Conservation (phyloP, 805 yeast species). For the Jamesozyma jinghongensis region DNA sequence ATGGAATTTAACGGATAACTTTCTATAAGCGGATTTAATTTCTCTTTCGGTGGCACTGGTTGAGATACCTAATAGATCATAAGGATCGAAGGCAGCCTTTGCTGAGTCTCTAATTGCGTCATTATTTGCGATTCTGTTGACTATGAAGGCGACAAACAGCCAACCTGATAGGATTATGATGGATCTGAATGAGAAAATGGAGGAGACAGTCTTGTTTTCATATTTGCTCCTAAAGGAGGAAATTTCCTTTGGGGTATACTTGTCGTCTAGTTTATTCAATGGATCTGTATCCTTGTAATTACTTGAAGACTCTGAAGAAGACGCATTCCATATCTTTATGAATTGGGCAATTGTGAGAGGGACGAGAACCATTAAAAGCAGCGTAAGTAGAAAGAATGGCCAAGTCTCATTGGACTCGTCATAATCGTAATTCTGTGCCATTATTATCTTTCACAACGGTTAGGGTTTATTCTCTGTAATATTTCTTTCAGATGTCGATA, state of each 20-base stretch:
- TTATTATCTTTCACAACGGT: conserved; percentile 6
- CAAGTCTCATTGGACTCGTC: conserved; percentile 88
- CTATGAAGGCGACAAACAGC: conserved; percentile 41
- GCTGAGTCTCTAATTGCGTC: conserved; percentile 40
- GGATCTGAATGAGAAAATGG: conserved; percentile 8
- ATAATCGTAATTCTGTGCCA: conserved; percentile 39
- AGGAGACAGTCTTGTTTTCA: conserved; percentile 14
- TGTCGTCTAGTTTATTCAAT: conserved; percentile 14
- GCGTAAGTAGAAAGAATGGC: conserved; percentile 81
- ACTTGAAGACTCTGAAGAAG: too few relatives aligned
- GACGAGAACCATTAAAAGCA: conserved; percentile 54
- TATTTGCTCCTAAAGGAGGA: conserved; percentile 16
- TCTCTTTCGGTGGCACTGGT: conserved; percentile 63
- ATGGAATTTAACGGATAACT: conserved; percentile 78
- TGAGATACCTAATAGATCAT: conserved; percentile 70
- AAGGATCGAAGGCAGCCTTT: conserved; percentile 66
- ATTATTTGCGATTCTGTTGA: conserved; percentile 32
- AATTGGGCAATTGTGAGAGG: conserved; percentile 45
- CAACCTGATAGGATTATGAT: conserved; percentile 45
- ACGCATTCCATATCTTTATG: not conserved
- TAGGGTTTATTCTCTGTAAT: not conserved
- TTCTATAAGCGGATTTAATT: conserved; percentile 74
- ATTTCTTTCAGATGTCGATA: too few relatives aligned
- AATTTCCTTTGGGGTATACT: conserved; percentile 14
- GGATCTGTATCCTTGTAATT: conserved; percentile 3